Evolutionary conservation across 345 rosid species (phyloP), one percentile per base, ranked within the genome.

Genomic region (Jatropha curcas): DNA sequence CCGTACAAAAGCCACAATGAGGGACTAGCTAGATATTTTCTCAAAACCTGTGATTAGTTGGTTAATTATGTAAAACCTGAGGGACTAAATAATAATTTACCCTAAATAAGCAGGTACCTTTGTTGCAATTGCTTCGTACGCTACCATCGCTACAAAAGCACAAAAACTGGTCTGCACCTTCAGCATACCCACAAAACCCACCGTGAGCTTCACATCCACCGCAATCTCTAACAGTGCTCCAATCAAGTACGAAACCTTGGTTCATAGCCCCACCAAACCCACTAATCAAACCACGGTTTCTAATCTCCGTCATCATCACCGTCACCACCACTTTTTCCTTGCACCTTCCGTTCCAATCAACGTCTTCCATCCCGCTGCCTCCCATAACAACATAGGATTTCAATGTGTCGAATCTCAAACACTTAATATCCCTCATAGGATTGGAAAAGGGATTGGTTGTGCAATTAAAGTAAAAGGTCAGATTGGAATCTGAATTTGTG

Each of bases 401-500:
- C 46, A 27, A 1, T 5, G 2, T 24, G 16, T 3, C 35, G 1
- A 30, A 60, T 20, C 45, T 22, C 7, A 77, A 53, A 33, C 80
- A 77, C 11, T 6, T 34, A 10, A 77, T 51, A 2, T 27, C 45
- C 5, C 11, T 5, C 17, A 13, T 3, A 17, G 68, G 4, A 16
- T 2, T 0, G 24, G 70, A 30, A 53, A 64, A 48, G 1, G 72
- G 76, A 41, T 14, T 46, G 30, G 69, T 34, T 1, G 52, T 35
- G 68, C 83, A 82, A 22, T 82, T 79, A 65, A 78, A 82, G 57
- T 78, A 69, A 48, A 78, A 82, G 16, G 61, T 79, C 48, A 82
- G 67, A 66, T 76, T 69, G 60, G 76, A 14, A 50, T 70, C 16
- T 31, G 24, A 17, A 17, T 34, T 14, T n/a, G 73, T 25, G 80